Evolutionary conservation across 176 grass and related monocot species (phyloP), one percentile per base, ranked within the genome.

Genomic region (Juncus effusus): DNA sequence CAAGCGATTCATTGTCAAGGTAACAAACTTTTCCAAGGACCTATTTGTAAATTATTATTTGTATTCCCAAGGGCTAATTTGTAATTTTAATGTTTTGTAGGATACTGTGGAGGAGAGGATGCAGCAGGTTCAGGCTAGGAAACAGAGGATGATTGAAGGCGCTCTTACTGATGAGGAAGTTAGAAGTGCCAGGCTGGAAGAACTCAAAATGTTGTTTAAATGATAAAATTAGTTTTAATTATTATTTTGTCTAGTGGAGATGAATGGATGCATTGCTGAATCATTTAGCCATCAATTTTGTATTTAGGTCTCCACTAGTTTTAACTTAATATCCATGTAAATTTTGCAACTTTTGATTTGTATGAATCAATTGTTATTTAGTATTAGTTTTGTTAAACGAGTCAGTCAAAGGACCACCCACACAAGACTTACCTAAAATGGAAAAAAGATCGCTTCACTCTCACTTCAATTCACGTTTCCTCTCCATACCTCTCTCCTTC

Each of bases 111-210:
- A 96, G 77, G 92, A 91, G 82, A 68, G 92, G 62, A 79, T 96
- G 87, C 92, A 88, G 56, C 77, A 88, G 67, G 92, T 96, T 53
- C 92, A 91, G 42, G 63, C 75, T 7, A 76, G 85, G 62, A 96
- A 96, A 70, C 84, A 96, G 82, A 83, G 84, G 80, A 91, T 91
- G 87, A 88, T 96, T 45, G 78, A 87, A 40, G 92, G 87, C 13
- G 82, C 87, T 0, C 77, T 91, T 38, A 96, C 87, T 0, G 92
- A 91, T 8, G 79, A 88, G 19, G 92, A 96, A 76, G 84, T 96
- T 36, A 82, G 92, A 13, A 83, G 69, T 16, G 78, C 87, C 0
- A 82, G 87, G n/a, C 87, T 96, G 0, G 82, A 96, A 56, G 74
- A 91, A 44, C 87, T 88, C 47, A 91, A 96, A 84, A 91, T 96